These are phyloP conservation scores for Stemphylium beticola DNA, from an alignment of 2,329 filamentous ascomycete species.

Conservation along the genomic window DNA sequence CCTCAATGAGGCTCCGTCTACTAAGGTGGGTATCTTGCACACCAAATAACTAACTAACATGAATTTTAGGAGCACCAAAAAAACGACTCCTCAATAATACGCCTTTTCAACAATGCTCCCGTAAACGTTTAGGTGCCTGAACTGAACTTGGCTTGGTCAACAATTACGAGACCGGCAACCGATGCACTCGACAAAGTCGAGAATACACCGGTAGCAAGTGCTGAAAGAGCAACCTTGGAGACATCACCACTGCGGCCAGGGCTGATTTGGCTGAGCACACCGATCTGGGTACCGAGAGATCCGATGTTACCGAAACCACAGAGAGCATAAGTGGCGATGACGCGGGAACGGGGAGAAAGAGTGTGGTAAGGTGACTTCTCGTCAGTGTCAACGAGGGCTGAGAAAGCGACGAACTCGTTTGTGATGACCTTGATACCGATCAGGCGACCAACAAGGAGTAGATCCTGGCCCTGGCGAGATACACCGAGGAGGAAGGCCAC, in stretches of 20 bases:
- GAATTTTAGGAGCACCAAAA: slow-evolving; percentile 22
- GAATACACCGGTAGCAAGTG: slow-evolving; percentile 77
- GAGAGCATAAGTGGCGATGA: slow-evolving; percentile 86
- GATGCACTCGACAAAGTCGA: slow-evolving; percentile 78
- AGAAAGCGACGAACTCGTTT: slow-evolving; percentile 82
- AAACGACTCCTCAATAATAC: slow-evolving; percentile 6
- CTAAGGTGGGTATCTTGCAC: slow-evolving; percentile 30
- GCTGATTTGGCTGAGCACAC: slow-evolving; percentile 81
- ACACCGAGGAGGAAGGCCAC: slow-evolving; percentile 83
- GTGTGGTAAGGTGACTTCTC: slow-evolving; percentile 58
- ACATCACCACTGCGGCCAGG: slow-evolving; percentile 77
- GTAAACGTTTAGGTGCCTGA: slow-evolving; percentile 19
- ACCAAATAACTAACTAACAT: slow-evolving; percentile 21
- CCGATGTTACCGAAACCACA: slow-evolving; percentile 81
- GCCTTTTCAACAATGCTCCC: slow-evolving; percentile 1
- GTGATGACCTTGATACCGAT: slow-evolving; percentile 87
- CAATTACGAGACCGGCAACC: slow-evolving; percentile 62
- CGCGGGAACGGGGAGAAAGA: slow-evolving; percentile 72
- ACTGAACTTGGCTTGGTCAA: slow-evolving; percentile 40
- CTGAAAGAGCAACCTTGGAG: slow-evolving; percentile 75
- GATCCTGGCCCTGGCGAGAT: slow-evolving; percentile 61
- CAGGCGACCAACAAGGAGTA: slow-evolving; percentile 76
- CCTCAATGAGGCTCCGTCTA: slow-evolving; percentile 15
- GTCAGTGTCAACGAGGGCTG: slow-evolving; percentile 56
- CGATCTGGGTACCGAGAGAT: slow-evolving; percentile 87